Base-by-base conservation (phyloP, 2,329 filamentous ascomycete genomes). In the Fusarium citri region DNA sequence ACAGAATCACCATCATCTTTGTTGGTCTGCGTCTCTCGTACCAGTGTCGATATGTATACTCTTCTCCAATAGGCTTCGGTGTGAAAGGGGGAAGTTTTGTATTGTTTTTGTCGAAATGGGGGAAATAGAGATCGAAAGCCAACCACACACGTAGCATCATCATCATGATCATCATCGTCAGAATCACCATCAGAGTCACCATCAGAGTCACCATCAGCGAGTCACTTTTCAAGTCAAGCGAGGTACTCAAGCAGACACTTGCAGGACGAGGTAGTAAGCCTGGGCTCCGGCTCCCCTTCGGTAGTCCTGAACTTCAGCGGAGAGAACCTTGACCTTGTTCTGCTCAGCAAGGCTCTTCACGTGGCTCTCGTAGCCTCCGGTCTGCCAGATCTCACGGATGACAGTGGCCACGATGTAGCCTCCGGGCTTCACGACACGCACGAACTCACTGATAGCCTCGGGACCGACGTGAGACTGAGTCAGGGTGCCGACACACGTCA, bases 381-480 rank as follows among this genome's bases (percentile, higher is more conserved):
- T 77, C 47, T 80, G 73, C 83, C 84, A 88, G 55, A 87, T 83
- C 40, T 80, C 81, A 22, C 83, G 81, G 8, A 86, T 76, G 7
- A 88, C 79, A 2, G 85, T 88, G 4, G 84, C 84, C 34, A 86
- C 83, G 25, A 88, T 74, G 37, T 85, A 71, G 1, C 86, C 86
- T 7, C 78, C 79, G 14, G 69, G 78, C 76, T 83, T 85, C 30
- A 82, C 78, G 6, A 88, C 73, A 12, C 86, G 78, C 25, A 85
- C 78, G 50, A 88, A 83, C 71, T 88, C 86, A 23, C 78, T 74
- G 42, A 88, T 69, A 5, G 83, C 83, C 45, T 74, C 73, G 1
- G 86, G 85, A 2, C 86, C 86, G 37, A 88, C 83, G 66, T 88
- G 86, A 14, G 84, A 85, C 55, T 83, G 80, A 1, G 87, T 88